A percentile compares a stretch with the other conserved stretches of the same genome.
These are phyloP conservation scores for Podaxis mareebaensis DNA, from an alignment of 768 basidiomycete genomes.

Conservation along the genomic window DNA sequence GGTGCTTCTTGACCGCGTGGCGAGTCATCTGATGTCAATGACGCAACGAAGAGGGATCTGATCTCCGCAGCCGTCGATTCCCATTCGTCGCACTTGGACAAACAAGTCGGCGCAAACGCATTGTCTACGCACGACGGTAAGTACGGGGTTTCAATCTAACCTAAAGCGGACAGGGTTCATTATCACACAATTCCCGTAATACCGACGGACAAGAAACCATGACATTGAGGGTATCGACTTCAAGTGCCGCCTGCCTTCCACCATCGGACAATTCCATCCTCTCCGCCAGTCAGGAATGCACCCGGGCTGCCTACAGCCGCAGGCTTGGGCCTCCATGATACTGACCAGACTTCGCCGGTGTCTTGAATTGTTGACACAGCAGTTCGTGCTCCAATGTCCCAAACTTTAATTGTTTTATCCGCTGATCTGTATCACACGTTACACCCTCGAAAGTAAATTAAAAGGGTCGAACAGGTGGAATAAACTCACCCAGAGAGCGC, in stretches of 20 bases:
- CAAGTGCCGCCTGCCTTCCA: slow-evolving; percentile 69
- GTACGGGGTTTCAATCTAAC: not conserved
- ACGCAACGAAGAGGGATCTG: not conserved
- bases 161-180: not conserved
- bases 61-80: not conserved
- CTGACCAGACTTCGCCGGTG: slow-evolving; percentile 80
- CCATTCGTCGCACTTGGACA: not conserved
- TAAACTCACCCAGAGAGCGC: slow-evolving; percentile 74
- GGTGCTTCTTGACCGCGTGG: not conserved
- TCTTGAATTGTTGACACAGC: slow-evolving; percentile 80
- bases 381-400: slow-evolving; percentile 77
- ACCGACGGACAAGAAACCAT: not conserved
- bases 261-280: slow-evolving; percentile 75
- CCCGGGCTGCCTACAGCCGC: slow-evolving; percentile 55
- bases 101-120: not conserved
- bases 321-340: slow-evolving; percentile 74
- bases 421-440: slow-evolving; percentile 32
- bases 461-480: slow-evolving; percentile 1
- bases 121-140: slow-evolving; percentile 1
- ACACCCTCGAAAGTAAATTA: not conserved
- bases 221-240: slow-evolving; percentile 15
- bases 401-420: slow-evolving; percentile 84
- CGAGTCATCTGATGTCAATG: not conserved
- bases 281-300: slow-evolving; percentile 73
- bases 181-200: slow-evolving; percentile 3